Base-by-base conservation (phyloP, 257 asterid species). In the Solanum neorickii region DNA sequence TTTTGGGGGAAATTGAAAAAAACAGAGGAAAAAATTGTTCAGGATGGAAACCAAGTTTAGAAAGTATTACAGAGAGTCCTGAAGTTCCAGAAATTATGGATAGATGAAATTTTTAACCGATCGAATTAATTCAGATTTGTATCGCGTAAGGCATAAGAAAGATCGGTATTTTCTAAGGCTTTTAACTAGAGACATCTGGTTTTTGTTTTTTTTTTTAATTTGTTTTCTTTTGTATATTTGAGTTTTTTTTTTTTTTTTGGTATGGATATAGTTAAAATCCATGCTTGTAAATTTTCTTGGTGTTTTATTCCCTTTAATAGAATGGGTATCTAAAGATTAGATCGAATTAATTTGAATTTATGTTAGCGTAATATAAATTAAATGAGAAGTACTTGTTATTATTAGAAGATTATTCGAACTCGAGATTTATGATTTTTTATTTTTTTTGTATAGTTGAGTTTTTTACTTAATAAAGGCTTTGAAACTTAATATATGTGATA, bases 1-100 rank as follows among this genome's bases (percentile, higher is more conserved):
- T 95, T 23, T 89, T 95, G 88, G 91, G 56, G 23, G 96, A 93
- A 90, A 94, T 95, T 49, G 92, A 91, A 21, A 89, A 89, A 82
- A 94, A 98, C 87, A 87, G 91, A 35, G 87, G 74, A 11, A 84
- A 52, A 62, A 46, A 4, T 73, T 31, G 86, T 83, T 82, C 31
- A 12, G 80, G 41, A 83, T 94, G 98, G 98, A 95, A 88, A 82
- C 98, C 98, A 49, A 88, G 93, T 78, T 84, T 95, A 88, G 98
- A 95, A 27, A 93, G 94, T 91, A 95, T 95, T 8, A 18, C 23
- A 86, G 98, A 95, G 90, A 82, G 75, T 83, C 94, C 95, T 85
- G 94, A 95, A 87, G 83, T 89, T 62, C 94, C 82, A 66, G 91
- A 91, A 13, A 84, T 60, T 3, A 91, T 89, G 90, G 87, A 87